phyloP scores from a whole-genome alignment of 2,329 filamentous ascomycete genomes.

The Penicillium paneum region DNA sequence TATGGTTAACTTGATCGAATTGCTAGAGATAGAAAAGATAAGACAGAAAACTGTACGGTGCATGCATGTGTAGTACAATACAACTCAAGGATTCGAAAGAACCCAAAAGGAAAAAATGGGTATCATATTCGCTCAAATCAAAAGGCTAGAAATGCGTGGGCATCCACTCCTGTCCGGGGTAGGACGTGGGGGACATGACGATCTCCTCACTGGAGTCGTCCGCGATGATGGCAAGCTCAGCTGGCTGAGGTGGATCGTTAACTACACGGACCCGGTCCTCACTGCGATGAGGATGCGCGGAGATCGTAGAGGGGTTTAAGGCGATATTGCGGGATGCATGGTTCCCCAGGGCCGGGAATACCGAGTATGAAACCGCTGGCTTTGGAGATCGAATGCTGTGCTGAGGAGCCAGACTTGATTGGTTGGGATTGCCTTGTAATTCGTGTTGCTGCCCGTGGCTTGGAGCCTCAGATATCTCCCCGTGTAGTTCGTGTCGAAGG shows the following conservation, averaged over 20 bases:
- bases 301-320: constrained; percentile 6
- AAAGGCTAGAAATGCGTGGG: constrained; percentile 24
- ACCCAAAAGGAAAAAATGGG: background rate
- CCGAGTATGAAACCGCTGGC: background rate
- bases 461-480: background rate
- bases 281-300: constrained; percentile 23
- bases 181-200: constrained; percentile 48
- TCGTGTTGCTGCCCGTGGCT: background rate
- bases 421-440: background rate
- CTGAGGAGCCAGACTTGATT: background rate
- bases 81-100: background rate
- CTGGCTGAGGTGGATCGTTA: constrained; percentile 26
- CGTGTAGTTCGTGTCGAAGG: background rate
- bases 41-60: background rate
- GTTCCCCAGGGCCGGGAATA: background rate
- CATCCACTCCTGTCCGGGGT: constrained; percentile 49
- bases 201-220: constrained; percentile 46
- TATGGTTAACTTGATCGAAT: background rate
- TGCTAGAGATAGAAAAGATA: background rate
- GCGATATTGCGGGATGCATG: background rate
- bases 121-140: constrained; percentile 1
- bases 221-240: constrained; percentile 34
- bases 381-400: constrained; percentile 13
- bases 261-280: constrained; percentile 18
- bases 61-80: background rate